Evolutionary conservation across 2,329 filamentous ascomycete genomes (phyloP).

Genomic region (Apiospora hydei): DNA sequence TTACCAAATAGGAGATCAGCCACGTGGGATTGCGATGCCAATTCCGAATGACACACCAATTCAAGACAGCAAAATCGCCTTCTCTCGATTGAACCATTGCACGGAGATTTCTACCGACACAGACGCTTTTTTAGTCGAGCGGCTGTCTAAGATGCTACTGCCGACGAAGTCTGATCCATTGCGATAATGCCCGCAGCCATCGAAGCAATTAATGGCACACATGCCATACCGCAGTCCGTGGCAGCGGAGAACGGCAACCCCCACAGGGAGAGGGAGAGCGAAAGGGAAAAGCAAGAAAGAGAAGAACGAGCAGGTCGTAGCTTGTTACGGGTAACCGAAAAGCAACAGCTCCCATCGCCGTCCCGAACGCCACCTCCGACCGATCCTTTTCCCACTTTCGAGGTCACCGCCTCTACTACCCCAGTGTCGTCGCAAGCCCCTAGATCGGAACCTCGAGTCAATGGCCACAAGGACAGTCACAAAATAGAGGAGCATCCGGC

Average conservation of each 20-base stretch:
- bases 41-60: neutral
- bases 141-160: neutral
- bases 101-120: neutral
- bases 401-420: conserved; percentile 33
- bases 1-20: neutral
- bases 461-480: neutral
- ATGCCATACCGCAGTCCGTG: neutral
- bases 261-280: neutral
- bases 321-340: conserved; percentile 29
- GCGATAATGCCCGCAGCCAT: neutral
- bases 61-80: neutral
- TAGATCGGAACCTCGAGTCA: neutral
- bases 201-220: neutral
- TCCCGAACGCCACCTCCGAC: conserved; percentile 30
- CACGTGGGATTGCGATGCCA: neutral
- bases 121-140: neutral
- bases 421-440: conserved; percentile 26
- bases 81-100: neutral
- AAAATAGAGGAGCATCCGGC: neutral
- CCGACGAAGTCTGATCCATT: conserved; percentile 12
- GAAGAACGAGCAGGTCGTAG: conserved; percentile 35
- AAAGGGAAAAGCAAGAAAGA: conserved; percentile 20
- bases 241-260: neutral
- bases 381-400: conserved; percentile 36
- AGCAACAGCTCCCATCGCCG: conserved; percentile 24